A percentile compares a stretch with the other conserved stretches of the same genome.
These are phyloP conservation scores for Colletotrichum noveboracense DNA, from an alignment of 2,329 filamentous ascomycete genomes.

Conservation along the genomic window DNA sequence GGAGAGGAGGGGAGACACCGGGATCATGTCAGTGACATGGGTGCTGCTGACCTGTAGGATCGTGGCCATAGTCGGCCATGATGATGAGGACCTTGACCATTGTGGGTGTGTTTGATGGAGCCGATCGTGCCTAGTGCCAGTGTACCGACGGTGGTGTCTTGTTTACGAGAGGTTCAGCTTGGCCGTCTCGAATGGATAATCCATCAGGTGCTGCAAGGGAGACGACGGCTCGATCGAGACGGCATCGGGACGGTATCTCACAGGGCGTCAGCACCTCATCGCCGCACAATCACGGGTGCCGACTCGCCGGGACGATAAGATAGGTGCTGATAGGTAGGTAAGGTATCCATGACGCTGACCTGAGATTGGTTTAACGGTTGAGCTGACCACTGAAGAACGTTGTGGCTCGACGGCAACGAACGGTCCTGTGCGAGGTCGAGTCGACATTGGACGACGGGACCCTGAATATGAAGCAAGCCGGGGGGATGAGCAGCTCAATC, in stretches of 20 bases:
- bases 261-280: background rate
- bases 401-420: background rate
- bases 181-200: background rate
- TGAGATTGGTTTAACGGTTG: background rate
- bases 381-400: background rate
- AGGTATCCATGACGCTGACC: background rate
- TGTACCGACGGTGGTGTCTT: background rate
- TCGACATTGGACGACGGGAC: background rate
- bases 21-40: background rate
- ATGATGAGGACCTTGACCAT: slow-evolving; percentile 48
- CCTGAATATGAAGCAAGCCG: background rate
- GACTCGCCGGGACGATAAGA: background rate
- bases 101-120: background rate
- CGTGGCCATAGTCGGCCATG: slow-evolving; percentile 61
- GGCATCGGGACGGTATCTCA: background rate
- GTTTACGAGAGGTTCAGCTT: background rate
- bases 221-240: background rate
- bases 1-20: background rate
- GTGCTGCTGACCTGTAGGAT: slow-evolving; percentile 51
- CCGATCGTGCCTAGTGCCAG: background rate
- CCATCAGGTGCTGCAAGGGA: background rate
- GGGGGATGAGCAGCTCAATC: background rate
- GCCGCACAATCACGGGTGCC: background rate
- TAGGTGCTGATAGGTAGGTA: too few species aligned
- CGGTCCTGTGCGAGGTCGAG: background rate